Base-by-base conservation (phyloP, 2,329 filamentous ascomycete species). In the Exophiala oligosperma region DNA sequence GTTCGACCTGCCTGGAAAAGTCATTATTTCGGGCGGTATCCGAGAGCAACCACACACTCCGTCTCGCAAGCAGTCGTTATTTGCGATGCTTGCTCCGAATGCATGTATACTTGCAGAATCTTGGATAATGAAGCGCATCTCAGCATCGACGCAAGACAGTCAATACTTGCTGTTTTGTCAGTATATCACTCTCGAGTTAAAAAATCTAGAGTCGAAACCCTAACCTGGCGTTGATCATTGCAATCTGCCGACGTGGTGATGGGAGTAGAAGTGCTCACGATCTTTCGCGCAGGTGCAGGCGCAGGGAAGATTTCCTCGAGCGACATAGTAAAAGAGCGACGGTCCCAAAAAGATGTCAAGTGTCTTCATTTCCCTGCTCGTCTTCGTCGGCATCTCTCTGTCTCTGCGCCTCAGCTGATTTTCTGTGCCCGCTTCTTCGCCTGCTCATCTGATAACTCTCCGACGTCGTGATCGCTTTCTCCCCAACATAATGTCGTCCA, bases 401-500 rank as follows among this genome's bases (percentile, higher is more conserved):
- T 35, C 40, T 51, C 51, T 52, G 43, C 14, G 35, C 21, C 2
- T 47, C 47, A 11, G 51, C 4, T 49, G 52, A 28, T 5, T 47
- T 48, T 52, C 61, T 54, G 52, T 57, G 57, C 23, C 59, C 62
- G 32, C 63, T 70, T 49, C 66, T 65, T 58, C 69, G 65, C 53
- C 64, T 66, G 3, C 67, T 66, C 54, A 64, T 66, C 52, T 63
- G 60, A 52, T 68, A 67, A 49, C 64, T 68, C 17, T 69, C 68
- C 2, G 70, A 67, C 8, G 66, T 67, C 2, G 69, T 69, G 14
- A 77, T 70, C 4, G 80, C 81, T 63, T 76, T 77, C 69, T 84
- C 81, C 0, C 82, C 82, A 11, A 84, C 81, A 52, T 76, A 79
- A 57, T 74, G 71, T 53, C 81, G 71, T 14, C 79, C 78, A 8